Base-by-base conservation (phyloP, 805 yeast genomes). In the Ogataea kodamae region DNA sequence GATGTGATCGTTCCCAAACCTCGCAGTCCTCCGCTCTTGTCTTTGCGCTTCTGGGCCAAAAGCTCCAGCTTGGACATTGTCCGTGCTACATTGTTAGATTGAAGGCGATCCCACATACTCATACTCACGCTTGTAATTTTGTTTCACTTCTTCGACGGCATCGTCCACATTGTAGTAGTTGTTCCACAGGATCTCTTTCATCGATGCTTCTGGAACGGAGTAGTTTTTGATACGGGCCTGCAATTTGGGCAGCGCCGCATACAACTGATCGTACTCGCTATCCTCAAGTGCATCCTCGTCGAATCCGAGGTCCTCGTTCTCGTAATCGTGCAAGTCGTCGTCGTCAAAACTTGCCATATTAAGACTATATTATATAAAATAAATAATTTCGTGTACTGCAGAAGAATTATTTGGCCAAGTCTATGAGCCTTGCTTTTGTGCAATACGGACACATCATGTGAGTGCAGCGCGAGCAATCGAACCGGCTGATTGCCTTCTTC, bases 121-220 rank as follows among this genome's bases (percentile, higher is more conserved):
- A 18, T 46, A 55, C 61, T 44, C 50, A 45, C 54, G 47, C 40
- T 54, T 54, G 39, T 37, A 57, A 30, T 48, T 39, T n/a, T 37
- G 46, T 38, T 66, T 67, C 28, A 73, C 52, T 38, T 76, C 79
- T 19, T 59, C 64, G 6, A 78, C 44, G 0, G 85, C 55, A 9
- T 68, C 68, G 4, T 70, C 74, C 4, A 76, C 48, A 25, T 73
- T 77, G 49, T 72, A 71, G 50, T 78, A 78, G 45, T 76, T 74
- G 43, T 63, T 64, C 70, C 79, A 80, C 8, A 82, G 61, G 0
- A 75, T 61, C 43, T 76, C 81, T 47, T 76, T 72, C 40, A 81
- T 55, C 28, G 70, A 74, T 9, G 61, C 48, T 16, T 75, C 81
- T 6, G 65, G 61, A 28, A 74, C 65, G 35, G 67, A 62, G 45